A percentile compares a stretch with the other conserved stretches of the same genome.
Evolutionary conservation across 176 grass and related monocot genomes (phyloP).

Genomic region (Carex scoparia): DNA sequence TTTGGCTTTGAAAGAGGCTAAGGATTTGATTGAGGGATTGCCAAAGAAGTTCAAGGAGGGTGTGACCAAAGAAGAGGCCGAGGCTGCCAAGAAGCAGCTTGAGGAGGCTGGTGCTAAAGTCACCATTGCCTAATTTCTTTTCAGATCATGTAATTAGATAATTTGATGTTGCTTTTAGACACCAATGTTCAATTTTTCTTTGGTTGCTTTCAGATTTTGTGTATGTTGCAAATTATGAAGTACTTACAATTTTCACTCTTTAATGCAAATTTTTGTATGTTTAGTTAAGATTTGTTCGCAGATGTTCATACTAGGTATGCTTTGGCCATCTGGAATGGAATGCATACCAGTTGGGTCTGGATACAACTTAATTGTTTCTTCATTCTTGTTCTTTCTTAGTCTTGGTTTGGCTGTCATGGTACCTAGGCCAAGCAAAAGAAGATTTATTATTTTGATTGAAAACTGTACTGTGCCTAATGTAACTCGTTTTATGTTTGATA

Average conservation of each 20-base stretch:
- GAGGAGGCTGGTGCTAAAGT: conserved; percentile 87
- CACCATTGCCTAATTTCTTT: conserved; percentile 41
- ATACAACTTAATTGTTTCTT: background rate
- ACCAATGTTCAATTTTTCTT: conserved; percentile 5
- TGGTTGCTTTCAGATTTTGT: conserved; percentile 19
- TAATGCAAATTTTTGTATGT: conserved; percentile 9
- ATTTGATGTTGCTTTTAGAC: conserved; percentile 18
- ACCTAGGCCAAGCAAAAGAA: background rate
- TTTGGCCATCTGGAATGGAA: background rate
- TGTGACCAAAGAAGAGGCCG: conserved; percentile 69
- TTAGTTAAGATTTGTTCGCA: background rate
- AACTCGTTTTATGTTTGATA: background rate
- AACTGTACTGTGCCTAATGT: background rate
- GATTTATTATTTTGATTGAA: background rate
- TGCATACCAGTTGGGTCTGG: background rate
- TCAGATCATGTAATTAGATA: conserved; percentile 15
- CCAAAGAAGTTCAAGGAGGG: conserved; percentile 87
- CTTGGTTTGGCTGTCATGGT: background rate
- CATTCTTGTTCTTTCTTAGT: background rate
- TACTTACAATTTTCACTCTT: background rate
- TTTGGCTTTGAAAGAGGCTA: conserved; percentile 77
- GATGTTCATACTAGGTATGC: background rate
- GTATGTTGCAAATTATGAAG: background rate
- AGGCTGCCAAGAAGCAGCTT: conserved; percentile 77
- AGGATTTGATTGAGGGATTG: conserved; percentile 84